These are phyloP conservation scores for Venturia pyrina DNA, from an alignment of 2,329 filamentous ascomycete species.

Conservation along the genomic window DNA sequence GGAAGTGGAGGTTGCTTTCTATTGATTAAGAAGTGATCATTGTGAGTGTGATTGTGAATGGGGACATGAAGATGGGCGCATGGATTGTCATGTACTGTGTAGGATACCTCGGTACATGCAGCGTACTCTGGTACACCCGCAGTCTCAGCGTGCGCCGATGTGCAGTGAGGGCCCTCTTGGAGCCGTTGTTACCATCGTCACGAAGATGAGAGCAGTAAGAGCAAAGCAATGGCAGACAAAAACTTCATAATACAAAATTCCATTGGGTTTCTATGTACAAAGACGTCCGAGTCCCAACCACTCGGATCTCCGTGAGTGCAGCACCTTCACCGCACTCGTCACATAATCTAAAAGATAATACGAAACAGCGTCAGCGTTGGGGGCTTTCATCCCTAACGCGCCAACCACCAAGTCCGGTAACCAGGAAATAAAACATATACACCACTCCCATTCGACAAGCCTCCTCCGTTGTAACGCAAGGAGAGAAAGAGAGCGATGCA, in stretches of 20 bases:
- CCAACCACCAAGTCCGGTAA: neutral
- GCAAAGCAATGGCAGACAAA: too few relatives aligned
- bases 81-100: too few relatives aligned
- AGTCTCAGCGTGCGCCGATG: too few relatives aligned
- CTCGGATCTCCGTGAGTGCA: neutral
- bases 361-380: neutral
- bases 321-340: neutral
- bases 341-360: neutral
- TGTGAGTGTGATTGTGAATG: too few relatives aligned
- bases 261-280: neutral
- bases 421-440: neutral
- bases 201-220: too few relatives aligned
- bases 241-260: neutral
- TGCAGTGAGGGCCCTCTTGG: too few relatives aligned
- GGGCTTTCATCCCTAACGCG: conserved; percentile 8
- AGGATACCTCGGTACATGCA: too few relatives aligned
- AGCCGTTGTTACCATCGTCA: too few relatives aligned
- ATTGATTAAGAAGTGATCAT: too few relatives aligned
- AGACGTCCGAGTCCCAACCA: neutral
- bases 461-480: neutral
- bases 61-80: too few relatives aligned
- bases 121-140: too few relatives aligned
- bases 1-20: too few relatives aligned
- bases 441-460: neutral
- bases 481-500: neutral